Conservation (phyloP, 2,329 filamentous ascomycete genomes). For the Pyrenochaeta sp. region DNA sequence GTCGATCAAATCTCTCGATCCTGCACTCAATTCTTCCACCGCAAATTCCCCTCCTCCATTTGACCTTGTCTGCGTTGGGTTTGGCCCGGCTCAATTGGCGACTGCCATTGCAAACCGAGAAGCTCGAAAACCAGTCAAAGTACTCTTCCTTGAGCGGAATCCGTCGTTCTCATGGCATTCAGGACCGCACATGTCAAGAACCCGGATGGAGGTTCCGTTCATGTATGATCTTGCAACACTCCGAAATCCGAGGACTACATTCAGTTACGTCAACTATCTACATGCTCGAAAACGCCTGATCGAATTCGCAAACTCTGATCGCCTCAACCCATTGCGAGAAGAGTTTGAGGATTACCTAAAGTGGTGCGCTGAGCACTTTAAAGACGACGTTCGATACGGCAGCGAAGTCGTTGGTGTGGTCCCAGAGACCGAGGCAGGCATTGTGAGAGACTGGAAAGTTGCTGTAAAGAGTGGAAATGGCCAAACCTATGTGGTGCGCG, state of each 20-base stretch:
- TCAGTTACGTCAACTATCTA: slow-evolving; percentile 48
- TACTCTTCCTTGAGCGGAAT: slow-evolving; percentile 46
- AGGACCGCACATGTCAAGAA: slow-evolving; percentile 35
- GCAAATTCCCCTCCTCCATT: slow-evolving; percentile 26
- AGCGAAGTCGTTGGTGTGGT: slow-evolving; percentile 42
- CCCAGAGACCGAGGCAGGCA: slow-evolving; percentile 31
- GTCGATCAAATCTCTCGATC: slow-evolving; percentile 15
- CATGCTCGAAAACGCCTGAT: slow-evolving; percentile 41
- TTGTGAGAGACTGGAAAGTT: slow-evolving; percentile 39
- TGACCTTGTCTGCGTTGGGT: slow-evolving; percentile 48
- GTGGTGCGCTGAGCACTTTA: slow-evolving; percentile 48
- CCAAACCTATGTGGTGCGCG: slow-evolving; percentile 32
- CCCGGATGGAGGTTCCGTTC: slow-evolving; percentile 47
- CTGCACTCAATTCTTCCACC: slow-evolving; percentile 21
- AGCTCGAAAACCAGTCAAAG: slow-evolving; percentile 30
- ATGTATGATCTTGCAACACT: slow-evolving; percentile 47
- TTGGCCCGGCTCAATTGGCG: slow-evolving; percentile 46
- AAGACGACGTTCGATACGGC: slow-evolving; percentile 40
- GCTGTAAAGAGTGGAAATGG: slow-evolving; percentile 36
- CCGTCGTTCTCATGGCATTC: slow-evolving; percentile 45
- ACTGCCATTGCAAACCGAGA: slow-evolving; percentile 48
- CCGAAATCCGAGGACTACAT: slow-evolving; percentile 46
- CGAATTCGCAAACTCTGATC: slow-evolving; percentile 49
- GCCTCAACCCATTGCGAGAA: slow-evolving; percentile 46
- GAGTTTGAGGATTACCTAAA: slow-evolving; percentile 52